Base-by-base conservation (phyloP, 805 yeast species). In the Cyberlindnera saturnus region DNA sequence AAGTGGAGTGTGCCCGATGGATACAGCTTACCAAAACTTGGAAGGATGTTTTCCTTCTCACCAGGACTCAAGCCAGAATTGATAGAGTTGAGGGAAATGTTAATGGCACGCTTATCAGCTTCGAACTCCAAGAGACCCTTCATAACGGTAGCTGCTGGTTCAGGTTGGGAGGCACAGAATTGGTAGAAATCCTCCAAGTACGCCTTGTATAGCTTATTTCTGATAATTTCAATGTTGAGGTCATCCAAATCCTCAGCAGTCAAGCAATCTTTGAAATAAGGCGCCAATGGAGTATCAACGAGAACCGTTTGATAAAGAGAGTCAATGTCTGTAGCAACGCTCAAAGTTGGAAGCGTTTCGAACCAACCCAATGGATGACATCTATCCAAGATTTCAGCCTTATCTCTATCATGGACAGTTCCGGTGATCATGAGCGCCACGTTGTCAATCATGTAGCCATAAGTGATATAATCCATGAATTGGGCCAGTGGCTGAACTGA, bases 351-450 rank as follows among this genome's bases (percentile, higher is more conserved):
- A 53, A 93, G 77, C 7, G 98, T 91, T 55, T 93, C 99, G 59
- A 93, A 93, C 96, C 97, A 90, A 36, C 99, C 99, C 55, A 93
- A 73, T 0, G 99, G 99, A 62, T 93, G 96, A 63, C 96, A 89
- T 61, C 96, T 81, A 46, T 81, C 80, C 57, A 93, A 74, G 41
- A 95, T 83, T 59, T 93, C 99, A 34, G 79, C 67, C 59, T 86
- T 81, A 65, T 95, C 96, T 58, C 98, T 77, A 59, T 90, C 95
- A 62, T 93, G 99, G 48, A 93, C 77, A 0, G 99, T 89, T 18
- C 99, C 99, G 1, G 97, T 90, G 59, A 93, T 91, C 84, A 93
- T 85, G 59, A 93, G 73, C 19, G 93, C 86, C 33, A 93, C 96
- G 64, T 93, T 93, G 68, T 93, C 99, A 59, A 93, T 95, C 99